Evolutionary conservation across 257 asterid genomes (phyloP).

Genomic region (Solanum pinnatisectum): DNA sequence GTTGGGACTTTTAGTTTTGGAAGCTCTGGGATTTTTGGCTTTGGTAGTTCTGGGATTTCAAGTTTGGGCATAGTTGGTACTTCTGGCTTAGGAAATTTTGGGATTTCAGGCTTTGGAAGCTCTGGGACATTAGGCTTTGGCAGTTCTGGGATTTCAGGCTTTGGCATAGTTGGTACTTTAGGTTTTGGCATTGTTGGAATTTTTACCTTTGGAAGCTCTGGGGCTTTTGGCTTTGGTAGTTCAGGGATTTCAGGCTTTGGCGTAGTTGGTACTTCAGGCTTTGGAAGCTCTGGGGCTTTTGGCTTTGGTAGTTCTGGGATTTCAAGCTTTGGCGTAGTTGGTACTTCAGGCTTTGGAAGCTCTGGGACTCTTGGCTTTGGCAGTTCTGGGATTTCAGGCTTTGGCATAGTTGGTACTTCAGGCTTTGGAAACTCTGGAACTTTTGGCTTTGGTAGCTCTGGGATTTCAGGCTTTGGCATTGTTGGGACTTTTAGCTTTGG

Average conservation of each 20-base stretch:
- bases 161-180: background rate
- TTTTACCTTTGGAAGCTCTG: background rate
- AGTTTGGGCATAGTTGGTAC: background rate
- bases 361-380: slow-evolving; percentile 9
- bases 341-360: background rate
- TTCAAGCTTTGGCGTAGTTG: background rate
- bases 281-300: background rate
- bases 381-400: background rate
- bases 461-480: background rate
- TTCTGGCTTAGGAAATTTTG: background rate
- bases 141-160: background rate
- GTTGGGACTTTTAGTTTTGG: background rate
- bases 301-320: background rate
- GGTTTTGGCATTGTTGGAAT: background rate
- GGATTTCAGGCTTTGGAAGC: background rate
- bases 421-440: background rate
- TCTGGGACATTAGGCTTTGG: background rate
- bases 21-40: background rate
- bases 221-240: background rate
- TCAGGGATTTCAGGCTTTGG: background rate
- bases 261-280: background rate
- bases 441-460: background rate
- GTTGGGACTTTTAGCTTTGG: no score
- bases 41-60: background rate
- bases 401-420: background rate